These are phyloP conservation scores for Pestalotiopsis sp. DNA, from an alignment of 2,329 filamentous ascomycete species.

Conservation along the genomic window DNA sequence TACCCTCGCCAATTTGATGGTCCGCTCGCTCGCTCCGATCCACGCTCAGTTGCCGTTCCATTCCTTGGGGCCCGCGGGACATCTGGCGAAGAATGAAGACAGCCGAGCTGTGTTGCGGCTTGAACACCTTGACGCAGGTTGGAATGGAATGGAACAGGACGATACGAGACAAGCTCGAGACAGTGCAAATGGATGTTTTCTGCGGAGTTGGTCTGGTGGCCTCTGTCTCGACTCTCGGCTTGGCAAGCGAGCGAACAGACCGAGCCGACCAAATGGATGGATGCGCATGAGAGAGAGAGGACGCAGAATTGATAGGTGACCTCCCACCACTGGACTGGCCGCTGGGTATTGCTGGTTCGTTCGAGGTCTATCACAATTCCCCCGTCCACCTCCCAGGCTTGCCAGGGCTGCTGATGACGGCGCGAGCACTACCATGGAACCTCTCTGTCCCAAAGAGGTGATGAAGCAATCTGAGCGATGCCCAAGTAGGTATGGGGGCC, in stretches of 20 bases:
- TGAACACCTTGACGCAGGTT: not conserved
- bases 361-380: not conserved
- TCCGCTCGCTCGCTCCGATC: not conserved
- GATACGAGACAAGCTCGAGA: not conserved
- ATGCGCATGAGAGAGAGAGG: too few species aligned
- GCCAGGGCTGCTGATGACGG: not conserved
- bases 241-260: not conserved
- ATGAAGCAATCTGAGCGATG: not conserved
- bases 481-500: not conserved
- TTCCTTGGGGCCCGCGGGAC: not conserved
- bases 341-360: not conserved
- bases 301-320: too few species aligned
- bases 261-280: not conserved
- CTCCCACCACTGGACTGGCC: not conserved
- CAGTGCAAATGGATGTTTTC: not conserved
- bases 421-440: not conserved
- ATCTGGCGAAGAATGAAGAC: not conserved
- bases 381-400: not conserved
- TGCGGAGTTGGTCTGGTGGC: not conserved
- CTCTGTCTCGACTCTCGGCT: not conserved
- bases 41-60: not conserved
- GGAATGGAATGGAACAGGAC: not conserved
- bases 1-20: not conserved
- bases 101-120: not conserved
- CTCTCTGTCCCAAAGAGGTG: not conserved